Base-by-base conservation (phyloP, 495 filamentous ascomycete species). In the Penicillium soppii region DNA sequence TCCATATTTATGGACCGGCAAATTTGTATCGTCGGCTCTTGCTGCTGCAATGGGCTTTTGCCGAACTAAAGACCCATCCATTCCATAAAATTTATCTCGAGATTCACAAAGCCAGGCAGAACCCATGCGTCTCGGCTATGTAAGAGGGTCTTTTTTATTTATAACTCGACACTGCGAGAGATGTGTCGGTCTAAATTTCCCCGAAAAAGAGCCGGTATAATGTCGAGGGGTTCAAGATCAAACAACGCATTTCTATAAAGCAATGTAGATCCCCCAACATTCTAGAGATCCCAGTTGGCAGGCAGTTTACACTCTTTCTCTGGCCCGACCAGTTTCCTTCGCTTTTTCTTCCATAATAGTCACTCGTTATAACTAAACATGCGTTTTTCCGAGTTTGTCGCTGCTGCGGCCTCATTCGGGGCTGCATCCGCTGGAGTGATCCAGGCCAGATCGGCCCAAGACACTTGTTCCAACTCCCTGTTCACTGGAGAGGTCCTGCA, bases 401-500 rank as follows among this genome's bases (percentile, higher is more conserved):
- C 37, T 22, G 50, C 36, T 15, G 49, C 45, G 5, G 54, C 54
- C 49, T 57, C 54, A 16, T 29, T 51, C 22, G 54, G 54, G 15
- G 35, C 39, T 41, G 49, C 43, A 12, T 22, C 49, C 27, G 54
- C 54, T 25, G 49, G 49, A 17, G 49, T 47, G 6, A 53, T 52
- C 44, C 43, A 46, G 20, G 27, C 23, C 22, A 46, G 16, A n/a
- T 35, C 42, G 7, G 19, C 20, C 29, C 37, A 51, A 1, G 50
- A 57, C 4, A 53, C 49, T n/a, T 57, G 54, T 26, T 37, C 54
- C 19, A 48, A 57, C 47, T 30, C 39, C 37, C 19, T 52, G 25
- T 48, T 41, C 29, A 57, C 54, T 13, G 54, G 54, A 2, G 54
- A 57, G 42, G 38, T 57, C n/a, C 32, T 57, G 43, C 54, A 57